Evolutionary conservation across 495 filamentous ascomycete species (phyloP), one percentile per base, ranked within the genome.

Genomic region (Talaromyces wortmannii): DNA sequence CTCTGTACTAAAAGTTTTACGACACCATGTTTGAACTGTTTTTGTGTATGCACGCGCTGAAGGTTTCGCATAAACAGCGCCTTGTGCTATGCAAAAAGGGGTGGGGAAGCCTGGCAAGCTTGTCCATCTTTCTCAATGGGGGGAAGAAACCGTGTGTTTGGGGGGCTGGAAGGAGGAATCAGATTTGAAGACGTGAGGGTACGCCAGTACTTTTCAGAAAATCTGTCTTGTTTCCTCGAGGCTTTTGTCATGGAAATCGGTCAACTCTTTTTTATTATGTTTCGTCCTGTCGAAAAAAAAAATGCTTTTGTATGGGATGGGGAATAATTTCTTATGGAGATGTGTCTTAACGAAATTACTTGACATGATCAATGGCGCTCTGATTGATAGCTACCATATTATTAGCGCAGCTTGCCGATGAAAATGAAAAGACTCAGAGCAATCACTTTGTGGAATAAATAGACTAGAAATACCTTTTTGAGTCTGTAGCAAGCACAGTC

Each of bases 201-300:
- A 29, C 7, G 31, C 16, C 13, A 46, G 10, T 8, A 46, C 13
- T 16, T 33, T 33, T 55, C 31, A 43, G 18, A 44, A 32, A 31
- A 17, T 58, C 31, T 57, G 8, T 44, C 30, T 49, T 18, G 16
- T 36, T 17, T 58, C 6, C 36, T 57, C 45, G 45, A 50, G 68
- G 57, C 58, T 51, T 61, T 59, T 64, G 57, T 45, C 51, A 61
- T 64, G 72, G 62, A 67, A 54, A 60, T 68, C 75, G 72, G 72
- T 77, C 72, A 77, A 77, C 70, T 64, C 30, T 62, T 61, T 57
- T 65, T 59, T 59, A 51, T 48, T 57, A 45, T 31, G 23, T 32
- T 32, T 48, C 51, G 23, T 23, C 23, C 23, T 23, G 23, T 23
- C 23, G 1, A 23, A 23, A 23, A 23, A 23, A 23, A 23, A 23